These are phyloP conservation scores for Penicillium coprophilum DNA, from an alignment of 495 filamentous ascomycete species.

Conservation along the genomic window DNA sequence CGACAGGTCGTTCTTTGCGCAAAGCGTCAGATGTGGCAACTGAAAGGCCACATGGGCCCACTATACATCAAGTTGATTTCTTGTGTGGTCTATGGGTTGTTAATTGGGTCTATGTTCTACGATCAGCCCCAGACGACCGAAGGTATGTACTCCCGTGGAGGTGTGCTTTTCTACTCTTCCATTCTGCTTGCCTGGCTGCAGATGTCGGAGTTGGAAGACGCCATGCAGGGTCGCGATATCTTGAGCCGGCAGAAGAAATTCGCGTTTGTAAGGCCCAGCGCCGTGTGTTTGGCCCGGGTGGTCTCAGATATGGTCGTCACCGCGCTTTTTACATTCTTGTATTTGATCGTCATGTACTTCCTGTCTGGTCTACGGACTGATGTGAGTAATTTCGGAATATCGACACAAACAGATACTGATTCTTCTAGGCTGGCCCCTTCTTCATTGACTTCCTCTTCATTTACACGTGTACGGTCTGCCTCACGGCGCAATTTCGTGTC, in stretches of 20 bases:
- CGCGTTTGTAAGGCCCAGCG: conserved; percentile 74
- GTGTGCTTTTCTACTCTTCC: conserved; percentile 67
- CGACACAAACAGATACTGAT: neutral
- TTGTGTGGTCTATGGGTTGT: conserved; percentile 32
- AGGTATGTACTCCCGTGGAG: conserved; percentile 45
- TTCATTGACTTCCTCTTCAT: conserved; percentile 59
- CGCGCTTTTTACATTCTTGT: conserved; percentile 61
- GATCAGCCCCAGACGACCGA: conserved; percentile 45
- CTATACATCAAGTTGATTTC: conserved; percentile 39
- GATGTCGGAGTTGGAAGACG: conserved; percentile 67
- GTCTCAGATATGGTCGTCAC: conserved; percentile 67
- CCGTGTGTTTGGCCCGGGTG: conserved; percentile 70
- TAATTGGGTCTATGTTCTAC: conserved; percentile 42
- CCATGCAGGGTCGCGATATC: conserved; percentile 69
- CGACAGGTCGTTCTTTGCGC: conserved; percentile 64
- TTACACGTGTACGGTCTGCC: conserved; percentile 51
- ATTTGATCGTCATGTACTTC: conserved; percentile 73
- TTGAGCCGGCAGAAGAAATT: conserved; percentile 75
- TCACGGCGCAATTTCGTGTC: conserved; percentile 48
- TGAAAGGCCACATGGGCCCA: conserved; percentile 33
- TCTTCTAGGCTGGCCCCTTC: conserved; percentile 41
- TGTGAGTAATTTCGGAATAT: conserved; percentile 12
- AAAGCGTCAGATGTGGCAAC: conserved; percentile 57
- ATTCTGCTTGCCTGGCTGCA: conserved; percentile 81
- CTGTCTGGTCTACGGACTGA: conserved; percentile 51